A percentile compares a stretch with the other conserved stretches of the same genome.
Evolutionary conservation across 257 asterid species (phyloP).

Genomic region (Ballota nigra): DNA sequence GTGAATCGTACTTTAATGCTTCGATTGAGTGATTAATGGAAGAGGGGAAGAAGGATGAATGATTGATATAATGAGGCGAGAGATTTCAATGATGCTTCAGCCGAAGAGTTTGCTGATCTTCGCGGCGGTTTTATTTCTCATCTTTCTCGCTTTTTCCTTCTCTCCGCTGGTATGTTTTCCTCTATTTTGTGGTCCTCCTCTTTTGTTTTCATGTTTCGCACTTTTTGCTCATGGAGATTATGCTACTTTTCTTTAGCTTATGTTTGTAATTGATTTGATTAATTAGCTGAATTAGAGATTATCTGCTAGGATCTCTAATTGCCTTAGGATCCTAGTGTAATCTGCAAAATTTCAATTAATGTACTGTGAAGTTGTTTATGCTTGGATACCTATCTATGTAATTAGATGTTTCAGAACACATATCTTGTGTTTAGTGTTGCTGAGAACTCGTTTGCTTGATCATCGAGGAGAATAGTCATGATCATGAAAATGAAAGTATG

Average conservation of each 20-base stretch:
- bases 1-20: background rate
- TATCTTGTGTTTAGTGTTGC: background rate
- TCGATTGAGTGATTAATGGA: conserved; percentile 22
- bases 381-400: background rate
- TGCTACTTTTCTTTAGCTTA: background rate
- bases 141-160: conserved; percentile 48
- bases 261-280: background rate
- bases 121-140: conserved; percentile 44
- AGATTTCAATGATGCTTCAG: conserved; percentile 60
- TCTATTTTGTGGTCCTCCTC: background rate
- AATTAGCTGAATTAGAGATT: conserved; percentile 16
- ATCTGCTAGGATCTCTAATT: conserved; percentile 10
- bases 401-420: background rate
- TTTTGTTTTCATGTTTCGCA: background rate
- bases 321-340: background rate
- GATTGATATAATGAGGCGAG: conserved; percentile 57
- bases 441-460: background rate
- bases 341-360: background rate
- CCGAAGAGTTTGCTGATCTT: conserved; percentile 58
- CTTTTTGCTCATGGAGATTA: background rate
- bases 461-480: background rate
- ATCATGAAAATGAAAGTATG: background rate
- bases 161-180: conserved; percentile 47
- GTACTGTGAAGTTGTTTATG: background rate
- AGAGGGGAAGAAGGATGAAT: conserved; percentile 13